These are phyloP conservation scores for Lasiosphaeris hirsuta DNA, from an alignment of 495 filamentous ascomycete genomes.

Conservation along the genomic window DNA sequence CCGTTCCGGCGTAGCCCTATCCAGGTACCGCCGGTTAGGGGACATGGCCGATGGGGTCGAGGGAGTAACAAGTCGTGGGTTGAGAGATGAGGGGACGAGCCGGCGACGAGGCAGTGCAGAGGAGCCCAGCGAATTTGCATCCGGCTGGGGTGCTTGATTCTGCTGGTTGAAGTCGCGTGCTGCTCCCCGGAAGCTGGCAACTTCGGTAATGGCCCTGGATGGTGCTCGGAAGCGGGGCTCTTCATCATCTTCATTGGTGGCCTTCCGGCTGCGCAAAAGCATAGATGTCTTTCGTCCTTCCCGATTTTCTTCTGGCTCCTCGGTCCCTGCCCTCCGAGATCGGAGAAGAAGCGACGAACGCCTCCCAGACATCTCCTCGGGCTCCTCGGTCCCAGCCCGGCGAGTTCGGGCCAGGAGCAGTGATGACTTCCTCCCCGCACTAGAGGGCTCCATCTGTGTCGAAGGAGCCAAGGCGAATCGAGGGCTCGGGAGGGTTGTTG, in stretches of 20 bases:
- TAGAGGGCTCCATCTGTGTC: conserved; percentile 27
- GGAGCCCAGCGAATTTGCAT: conserved; percentile 27
- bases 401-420: conserved; percentile 41
- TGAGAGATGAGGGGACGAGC: conserved; percentile 35
- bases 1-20: conserved; percentile 40
- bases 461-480: conserved; percentile 34
- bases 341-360: conserved; percentile 43
- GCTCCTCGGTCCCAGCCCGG: conserved; percentile 45
- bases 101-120: conserved; percentile 44
- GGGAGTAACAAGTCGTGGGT: conserved; percentile 33
- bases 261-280: conserved; percentile 37
- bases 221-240: conserved; percentile 50
- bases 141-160: conserved; percentile 25
- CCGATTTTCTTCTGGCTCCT: conserved; percentile 44
- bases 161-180: conserved; percentile 34
- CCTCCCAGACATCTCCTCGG: conserved; percentile 40
- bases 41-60: conserved; percentile 20
- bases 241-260: conserved; percentile 44
- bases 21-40: conserved; percentile 44
- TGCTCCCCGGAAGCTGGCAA: conserved; percentile 35
- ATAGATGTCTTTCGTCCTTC: conserved; percentile 40
- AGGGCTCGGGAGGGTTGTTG: conserved; percentile 39
- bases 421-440: conserved; percentile 43
- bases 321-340: conserved; percentile 44
- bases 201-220: conserved; percentile 56